phyloP scores from a whole-genome alignment of 192 early-diverging fungal genomes.

The Backusella tarrabulga region DNA sequence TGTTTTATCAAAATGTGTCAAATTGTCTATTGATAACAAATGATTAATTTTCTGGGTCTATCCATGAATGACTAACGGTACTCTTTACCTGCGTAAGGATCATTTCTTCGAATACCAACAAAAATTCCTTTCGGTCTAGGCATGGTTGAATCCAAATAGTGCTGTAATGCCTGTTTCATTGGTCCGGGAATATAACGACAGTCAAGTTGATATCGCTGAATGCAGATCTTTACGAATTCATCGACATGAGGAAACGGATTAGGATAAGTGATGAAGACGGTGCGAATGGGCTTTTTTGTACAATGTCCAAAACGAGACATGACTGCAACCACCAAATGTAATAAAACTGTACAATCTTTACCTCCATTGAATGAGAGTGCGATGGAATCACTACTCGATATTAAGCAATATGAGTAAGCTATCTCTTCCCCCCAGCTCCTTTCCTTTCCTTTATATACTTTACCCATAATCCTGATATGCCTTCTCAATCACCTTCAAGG shows the following conservation, averaged over 20 bases:
- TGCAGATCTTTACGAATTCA: conserved; percentile 74
- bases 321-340: conserved; percentile 76
- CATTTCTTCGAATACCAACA: conserved; percentile 75
- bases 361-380: conserved; percentile 94
- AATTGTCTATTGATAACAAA: conserved; percentile 24
- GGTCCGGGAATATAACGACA: conserved; percentile 63
- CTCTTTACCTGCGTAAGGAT: conserved; percentile 65
- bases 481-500: conserved; percentile 56
- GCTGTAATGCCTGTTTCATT: conserved; percentile 76
- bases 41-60: not conserved
- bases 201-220: conserved; percentile 68
- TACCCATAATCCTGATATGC: conserved; percentile 58
- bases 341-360: conserved; percentile 94
- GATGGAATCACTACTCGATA: conserved; percentile 55
- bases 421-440: not conserved
- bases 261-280: conserved; percentile 76
- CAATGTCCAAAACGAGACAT: conserved; percentile 28
- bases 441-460: not conserved
- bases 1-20: conserved; percentile 65
- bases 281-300: conserved; percentile 10
- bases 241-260: conserved; percentile 89
- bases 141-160: conserved; percentile 51
- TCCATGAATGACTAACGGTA: not conserved
- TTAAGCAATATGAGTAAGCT: not conserved
- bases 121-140: conserved; percentile 69